Percentiles rank a stretch among this genome's conserved stretches.
Conservation (phyloP, 2,329 filamentous ascomycete genomes). For the Aspergillus proliferans region DNA sequence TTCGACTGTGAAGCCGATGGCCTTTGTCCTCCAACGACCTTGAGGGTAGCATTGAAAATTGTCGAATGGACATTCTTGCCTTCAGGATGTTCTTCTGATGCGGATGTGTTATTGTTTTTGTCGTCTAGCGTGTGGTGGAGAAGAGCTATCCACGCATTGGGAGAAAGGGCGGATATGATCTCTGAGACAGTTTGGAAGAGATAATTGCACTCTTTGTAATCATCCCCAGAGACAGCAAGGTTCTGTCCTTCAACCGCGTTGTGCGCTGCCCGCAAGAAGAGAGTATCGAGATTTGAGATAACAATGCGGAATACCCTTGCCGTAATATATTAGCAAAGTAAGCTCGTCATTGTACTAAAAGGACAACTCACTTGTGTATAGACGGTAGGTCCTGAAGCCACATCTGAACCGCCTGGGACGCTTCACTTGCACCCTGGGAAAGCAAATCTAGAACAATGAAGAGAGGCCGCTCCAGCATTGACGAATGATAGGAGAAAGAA, state of each 20-base stretch:
- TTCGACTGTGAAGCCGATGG: constrained; percentile 27
- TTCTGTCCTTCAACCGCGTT: constrained; percentile 30
- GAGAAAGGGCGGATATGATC: constrained; percentile 62
- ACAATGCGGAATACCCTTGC: constrained; percentile 33
- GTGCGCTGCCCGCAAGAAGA: constrained; percentile 21
- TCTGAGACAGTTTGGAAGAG: constrained; percentile 69
- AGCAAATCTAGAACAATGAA: constrained; percentile 77
- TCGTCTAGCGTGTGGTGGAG: constrained; percentile 55
- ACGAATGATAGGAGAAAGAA: constrained; percentile 34
- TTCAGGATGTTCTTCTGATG: constrained; percentile 21
- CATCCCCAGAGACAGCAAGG: constrained; percentile 49
- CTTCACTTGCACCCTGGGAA: constrained; percentile 63
- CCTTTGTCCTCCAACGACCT: constrained; percentile 20
- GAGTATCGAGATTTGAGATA: constrained; percentile 27
- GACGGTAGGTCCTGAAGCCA: constrained; percentile 63
- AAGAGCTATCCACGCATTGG: constrained; percentile 64
- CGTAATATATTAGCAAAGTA: constrained; percentile 15
- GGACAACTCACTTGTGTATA: constrained; percentile 42
- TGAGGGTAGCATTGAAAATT: constrained; percentile 27
- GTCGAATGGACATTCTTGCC: constrained; percentile 27
- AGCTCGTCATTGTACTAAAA: not conserved
- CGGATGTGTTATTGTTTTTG: constrained; percentile 36
- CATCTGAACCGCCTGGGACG: constrained; percentile 68
- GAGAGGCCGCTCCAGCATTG: constrained; percentile 72
- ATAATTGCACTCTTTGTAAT: constrained; percentile 71